These are phyloP conservation scores for Nicotiana obtusifolia DNA, from an alignment of 257 asterid species.

Conservation along the genomic window DNA sequence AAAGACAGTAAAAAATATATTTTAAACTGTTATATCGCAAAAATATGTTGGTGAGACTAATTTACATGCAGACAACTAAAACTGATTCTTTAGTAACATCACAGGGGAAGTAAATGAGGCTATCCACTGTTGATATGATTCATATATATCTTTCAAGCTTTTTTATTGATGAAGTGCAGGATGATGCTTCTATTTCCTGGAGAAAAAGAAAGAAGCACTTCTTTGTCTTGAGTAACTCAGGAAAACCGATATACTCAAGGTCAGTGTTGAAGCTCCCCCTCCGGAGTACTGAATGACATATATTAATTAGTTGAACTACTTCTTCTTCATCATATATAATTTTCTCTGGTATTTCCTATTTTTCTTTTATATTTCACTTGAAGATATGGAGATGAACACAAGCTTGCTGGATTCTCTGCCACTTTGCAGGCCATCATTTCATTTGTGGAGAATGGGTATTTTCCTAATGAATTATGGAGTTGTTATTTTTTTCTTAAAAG, in stretches of 20 bases:
- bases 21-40: background rate
- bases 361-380: constrained; percentile 11
- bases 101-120: background rate
- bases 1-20: background rate
- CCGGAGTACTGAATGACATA: background rate
- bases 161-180: constrained; percentile 52
- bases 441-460: constrained; percentile 93
- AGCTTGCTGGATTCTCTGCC: constrained; percentile 97
- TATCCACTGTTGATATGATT: background rate
- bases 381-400: constrained; percentile 98
- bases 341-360: background rate
- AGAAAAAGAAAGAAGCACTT: constrained; percentile 98
- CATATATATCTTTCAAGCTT: constrained; percentile 2
- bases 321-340: background rate
- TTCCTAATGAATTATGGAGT: constrained; percentile 8
- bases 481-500: background rate
- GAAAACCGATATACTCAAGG: constrained; percentile 98
- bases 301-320: background rate
- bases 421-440: constrained; percentile 98
- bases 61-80: background rate
- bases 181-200: constrained; percentile 92
- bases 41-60: background rate
- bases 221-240: constrained; percentile 86
- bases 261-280: constrained; percentile 13
- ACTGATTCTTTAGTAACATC: background rate